phyloP scores from a whole-genome alignment of 2,329 filamentous ascomycete genomes.

The Cladosporium sp. region DNA sequence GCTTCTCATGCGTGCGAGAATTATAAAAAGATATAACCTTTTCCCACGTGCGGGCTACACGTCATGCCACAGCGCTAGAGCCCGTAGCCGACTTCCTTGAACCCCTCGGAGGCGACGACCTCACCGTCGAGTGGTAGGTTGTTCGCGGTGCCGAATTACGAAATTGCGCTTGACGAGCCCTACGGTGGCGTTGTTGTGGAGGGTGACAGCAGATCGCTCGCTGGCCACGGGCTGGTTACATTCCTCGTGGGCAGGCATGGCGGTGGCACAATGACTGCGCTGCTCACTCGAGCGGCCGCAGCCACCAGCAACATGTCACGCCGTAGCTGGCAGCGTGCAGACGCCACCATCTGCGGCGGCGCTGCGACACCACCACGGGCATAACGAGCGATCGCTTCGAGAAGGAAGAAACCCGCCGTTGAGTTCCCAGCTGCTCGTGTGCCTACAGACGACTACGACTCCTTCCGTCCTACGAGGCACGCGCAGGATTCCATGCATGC shows the following conservation, averaged over 20 bases:
- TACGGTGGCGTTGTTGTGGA: background rate
- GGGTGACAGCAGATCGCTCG: background rate
- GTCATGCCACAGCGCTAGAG: slow-evolving; percentile 7
- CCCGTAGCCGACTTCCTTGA: background rate
- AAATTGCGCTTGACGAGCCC: slow-evolving; percentile 1
- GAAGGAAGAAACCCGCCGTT: slow-evolving; percentile 5
- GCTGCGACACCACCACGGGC: background rate
- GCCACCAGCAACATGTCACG: slow-evolving; percentile 11
- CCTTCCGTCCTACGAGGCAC: too few relatives aligned
- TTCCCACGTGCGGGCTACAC: slow-evolving; percentile 5
- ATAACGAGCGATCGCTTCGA: slow-evolving; percentile 9
- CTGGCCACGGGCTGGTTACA: background rate
- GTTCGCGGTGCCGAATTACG: background rate
- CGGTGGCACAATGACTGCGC: background rate
- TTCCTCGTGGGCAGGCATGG: slow-evolving; percentile 2
- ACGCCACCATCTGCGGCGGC: slow-evolving; percentile 1
- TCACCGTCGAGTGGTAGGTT: background rate
- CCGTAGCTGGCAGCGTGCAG: background rate
- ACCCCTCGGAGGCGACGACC: background rate
- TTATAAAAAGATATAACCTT: slow-evolving; percentile 10
- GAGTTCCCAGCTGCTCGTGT: background rate
- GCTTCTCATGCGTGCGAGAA: background rate
- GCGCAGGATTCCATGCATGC: slow-evolving; percentile 2
- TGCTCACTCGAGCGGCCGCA: background rate
- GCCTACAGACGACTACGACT: background rate